phyloP scores from a whole-genome alignment of 345 rosid species.

The Aegle marmelos region DNA sequence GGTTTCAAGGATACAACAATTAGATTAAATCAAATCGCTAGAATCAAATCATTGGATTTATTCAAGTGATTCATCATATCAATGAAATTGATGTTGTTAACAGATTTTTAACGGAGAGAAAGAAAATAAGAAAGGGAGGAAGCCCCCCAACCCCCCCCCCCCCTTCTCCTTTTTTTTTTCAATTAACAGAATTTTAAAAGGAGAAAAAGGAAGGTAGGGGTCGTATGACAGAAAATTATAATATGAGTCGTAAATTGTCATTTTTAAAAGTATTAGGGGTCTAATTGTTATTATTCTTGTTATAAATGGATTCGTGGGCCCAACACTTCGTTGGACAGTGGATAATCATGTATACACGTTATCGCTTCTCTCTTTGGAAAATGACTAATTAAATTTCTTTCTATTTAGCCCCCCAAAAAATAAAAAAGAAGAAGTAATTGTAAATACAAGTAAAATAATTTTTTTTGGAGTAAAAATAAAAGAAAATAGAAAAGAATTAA shows the following conservation, averaged over 20 bases:
- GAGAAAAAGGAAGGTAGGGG: not conserved
- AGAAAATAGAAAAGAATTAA: not conserved
- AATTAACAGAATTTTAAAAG: too few relatives aligned
- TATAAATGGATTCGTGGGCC: not conserved
- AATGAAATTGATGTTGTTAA: too few relatives aligned
- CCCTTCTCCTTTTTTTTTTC: too few relatives aligned
- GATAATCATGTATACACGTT: not conserved
- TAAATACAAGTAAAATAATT: not conserved
- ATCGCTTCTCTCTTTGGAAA: not conserved
- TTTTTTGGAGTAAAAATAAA: not conserved
- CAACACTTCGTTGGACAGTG: not conserved
- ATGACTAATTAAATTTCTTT: not conserved
- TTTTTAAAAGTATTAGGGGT: not conserved
- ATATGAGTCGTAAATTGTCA: too few relatives aligned
- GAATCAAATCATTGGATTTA: not conserved
- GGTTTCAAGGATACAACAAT: not conserved
- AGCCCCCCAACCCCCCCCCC: too few relatives aligned
- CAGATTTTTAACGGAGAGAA: too few relatives aligned
- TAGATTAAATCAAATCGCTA: too few relatives aligned
- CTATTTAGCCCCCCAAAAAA: not conserved
- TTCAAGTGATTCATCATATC: too few relatives aligned
- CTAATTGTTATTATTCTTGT: too few relatives aligned
- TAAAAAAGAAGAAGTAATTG: not conserved
- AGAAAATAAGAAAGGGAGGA: too few relatives aligned
- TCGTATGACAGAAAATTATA: not conserved